Evolutionary conservation across 2,329 filamentous ascomycete species (phyloP).

Genomic region (Diplodia corticola): DNA sequence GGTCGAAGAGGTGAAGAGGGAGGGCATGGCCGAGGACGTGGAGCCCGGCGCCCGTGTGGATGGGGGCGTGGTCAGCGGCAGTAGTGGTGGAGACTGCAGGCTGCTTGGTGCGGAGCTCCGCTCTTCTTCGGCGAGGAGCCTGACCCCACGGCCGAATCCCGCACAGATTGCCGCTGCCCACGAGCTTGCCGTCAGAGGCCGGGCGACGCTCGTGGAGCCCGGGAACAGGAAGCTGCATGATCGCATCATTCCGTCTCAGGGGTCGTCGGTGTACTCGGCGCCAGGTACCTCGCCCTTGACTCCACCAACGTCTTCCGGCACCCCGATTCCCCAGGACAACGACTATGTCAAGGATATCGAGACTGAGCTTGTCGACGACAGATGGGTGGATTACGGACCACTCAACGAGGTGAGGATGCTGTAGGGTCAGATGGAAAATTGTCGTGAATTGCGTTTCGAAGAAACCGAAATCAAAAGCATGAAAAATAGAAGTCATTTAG

Average conservation of each 20-base stretch:
- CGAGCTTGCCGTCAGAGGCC: neutral
- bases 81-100: neutral
- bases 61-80: too few relatives aligned
- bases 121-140: neutral
- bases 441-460: neutral
- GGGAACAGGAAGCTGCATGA: neutral
- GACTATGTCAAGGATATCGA: constrained; percentile 13
- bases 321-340: neutral
- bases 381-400: constrained; percentile 2
- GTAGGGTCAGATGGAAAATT: neutral
- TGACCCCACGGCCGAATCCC: neutral
- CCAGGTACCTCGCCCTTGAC: neutral
- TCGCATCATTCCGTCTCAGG: neutral
- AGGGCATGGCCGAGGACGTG: neutral
- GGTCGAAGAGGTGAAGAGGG: neutral
- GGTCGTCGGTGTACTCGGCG: neutral
- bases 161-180: neutral
- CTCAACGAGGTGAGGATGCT: neutral
- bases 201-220: neutral
- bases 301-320: neutral
- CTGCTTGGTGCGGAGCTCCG: too few relatives aligned
- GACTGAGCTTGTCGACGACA: constrained; percentile 2
- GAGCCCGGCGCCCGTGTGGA: neutral
- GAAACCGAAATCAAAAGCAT: neutral
- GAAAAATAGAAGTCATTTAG: neutral